These are phyloP conservation scores for Naegleria gruberi DNA, from an alignment of 208 protist genomes.

Conservation along the genomic window DNA sequence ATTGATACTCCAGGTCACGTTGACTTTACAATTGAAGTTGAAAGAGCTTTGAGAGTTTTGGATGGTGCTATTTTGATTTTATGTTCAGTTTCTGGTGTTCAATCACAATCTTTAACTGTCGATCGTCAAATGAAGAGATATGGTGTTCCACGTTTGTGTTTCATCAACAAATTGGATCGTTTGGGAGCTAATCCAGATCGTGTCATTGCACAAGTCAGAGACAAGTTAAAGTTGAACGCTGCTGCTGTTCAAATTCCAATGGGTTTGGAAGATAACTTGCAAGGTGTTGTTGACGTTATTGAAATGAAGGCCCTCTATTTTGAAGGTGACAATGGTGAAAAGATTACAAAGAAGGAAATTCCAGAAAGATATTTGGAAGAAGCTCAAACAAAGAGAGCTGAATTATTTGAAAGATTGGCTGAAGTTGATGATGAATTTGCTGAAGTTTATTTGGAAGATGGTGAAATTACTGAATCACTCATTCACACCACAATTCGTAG, in stretches of 20 bases:
- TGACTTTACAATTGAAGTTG: constrained; percentile 99
- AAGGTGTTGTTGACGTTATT: constrained; percentile 93
- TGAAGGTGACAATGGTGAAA: constrained; percentile 79
- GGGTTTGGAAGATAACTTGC: constrained; percentile 82
- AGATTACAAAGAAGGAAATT: constrained; percentile 54
- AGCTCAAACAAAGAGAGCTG: constrained; percentile 56
- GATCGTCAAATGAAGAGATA: constrained; percentile 98
- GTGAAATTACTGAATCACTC: constrained; percentile 68
- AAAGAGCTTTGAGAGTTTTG: constrained; percentile 92
- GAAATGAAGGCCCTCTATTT: constrained; percentile 75
- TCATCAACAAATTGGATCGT: constrained; percentile 98
- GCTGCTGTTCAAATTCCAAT: constrained; percentile 93
- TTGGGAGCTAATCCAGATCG: constrained; percentile 71
- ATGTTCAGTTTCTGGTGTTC: constrained; percentile 87
- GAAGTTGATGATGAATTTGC: constrained; percentile 88
- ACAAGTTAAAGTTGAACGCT: constrained; percentile 88
- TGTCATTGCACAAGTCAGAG: constrained; percentile 53
- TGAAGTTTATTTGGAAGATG: constrained; percentile 82
- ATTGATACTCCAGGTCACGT: constrained; percentile 99
- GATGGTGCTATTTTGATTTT: constrained; percentile 95
- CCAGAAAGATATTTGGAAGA: constrained; percentile 71
- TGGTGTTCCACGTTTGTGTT: constrained; percentile 90
- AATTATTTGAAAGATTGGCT: constrained; percentile 81
- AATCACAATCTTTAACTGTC: constrained; percentile 97
- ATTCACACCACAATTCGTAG: constrained; percentile 83